phyloP scores from a whole-genome alignment of 176 grass and related monocot species.

The Carex kokanica region DNA sequence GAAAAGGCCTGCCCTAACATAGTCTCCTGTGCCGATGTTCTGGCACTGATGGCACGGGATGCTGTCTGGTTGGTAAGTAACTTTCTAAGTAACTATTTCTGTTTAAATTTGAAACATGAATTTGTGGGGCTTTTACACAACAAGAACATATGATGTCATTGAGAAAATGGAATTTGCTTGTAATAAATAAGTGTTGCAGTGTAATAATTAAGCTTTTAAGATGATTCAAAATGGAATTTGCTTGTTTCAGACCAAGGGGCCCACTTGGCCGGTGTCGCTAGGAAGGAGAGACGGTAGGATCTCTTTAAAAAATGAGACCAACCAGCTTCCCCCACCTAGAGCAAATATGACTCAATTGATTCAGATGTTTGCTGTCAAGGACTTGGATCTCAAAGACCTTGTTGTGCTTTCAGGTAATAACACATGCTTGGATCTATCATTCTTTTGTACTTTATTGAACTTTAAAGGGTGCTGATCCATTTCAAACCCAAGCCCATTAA shows the following conservation, averaged over 20 bases:
- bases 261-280: background rate
- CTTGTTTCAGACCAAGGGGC: background rate
- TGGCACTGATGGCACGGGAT: slow-evolving; percentile 57
- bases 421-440: too few species aligned
- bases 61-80: slow-evolving; percentile 39
- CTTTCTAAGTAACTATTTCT: background rate
- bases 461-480: too few species aligned
- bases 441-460: too few species aligned
- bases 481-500: too few species aligned
- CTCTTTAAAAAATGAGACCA: background rate
- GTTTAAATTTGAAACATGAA: background rate
- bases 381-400: slow-evolving; percentile 20
- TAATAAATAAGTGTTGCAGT: background rate
- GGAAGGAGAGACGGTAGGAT: background rate
- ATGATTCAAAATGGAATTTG: background rate
- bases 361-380: slow-evolving; percentile 39
- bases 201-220: background rate
- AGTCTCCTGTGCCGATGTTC: slow-evolving; percentile 65
- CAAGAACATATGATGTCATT: background rate
- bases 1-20: slow-evolving; percentile 50
- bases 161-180: background rate
- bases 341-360: slow-evolving; percentile 50
- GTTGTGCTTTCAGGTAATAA: slow-evolving; percentile 50
- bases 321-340: slow-evolving; percentile 19
- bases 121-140: background rate